Evolutionary conservation across 1,284 basidiomycete species (phyloP).

Genomic region (Pseudozyma sp.): DNA sequence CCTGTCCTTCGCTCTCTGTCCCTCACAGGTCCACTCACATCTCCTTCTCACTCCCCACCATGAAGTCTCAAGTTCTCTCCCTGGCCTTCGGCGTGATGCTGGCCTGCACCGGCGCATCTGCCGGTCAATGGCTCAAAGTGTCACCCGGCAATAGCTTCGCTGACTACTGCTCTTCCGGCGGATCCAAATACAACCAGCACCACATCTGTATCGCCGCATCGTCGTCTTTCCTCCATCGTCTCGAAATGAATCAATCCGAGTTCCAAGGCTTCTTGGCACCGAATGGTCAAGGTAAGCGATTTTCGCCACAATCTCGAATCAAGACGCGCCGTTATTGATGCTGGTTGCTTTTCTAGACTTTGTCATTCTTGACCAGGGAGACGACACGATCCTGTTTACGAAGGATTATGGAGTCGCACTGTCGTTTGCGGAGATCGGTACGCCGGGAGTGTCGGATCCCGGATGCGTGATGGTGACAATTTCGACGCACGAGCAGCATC

Average conservation of each 20-base stretch:
- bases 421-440: not conserved
- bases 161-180: conserved; percentile 5
- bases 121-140: not conserved
- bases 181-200: not conserved
- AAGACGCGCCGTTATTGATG: no score
- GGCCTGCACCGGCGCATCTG: not conserved
- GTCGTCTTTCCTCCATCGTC: not conserved
- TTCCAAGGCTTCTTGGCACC: not conserved
- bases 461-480: not conserved
- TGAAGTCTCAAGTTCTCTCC: no score
- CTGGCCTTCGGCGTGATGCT: no score
- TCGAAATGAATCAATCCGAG: not conserved
- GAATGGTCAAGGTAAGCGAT: not conserved
- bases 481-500: not conserved
- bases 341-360: no score
- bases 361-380: not conserved
- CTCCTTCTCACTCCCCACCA: no score
- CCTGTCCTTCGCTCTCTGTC: no score
- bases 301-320: no score
- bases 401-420: not conserved
- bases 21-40: no score
- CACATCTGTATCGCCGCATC: not conserved
- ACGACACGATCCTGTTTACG: not conserved
- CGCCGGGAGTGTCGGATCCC: not conserved
- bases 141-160: conserved; percentile 1